Evolutionary conservation across 345 rosid species (phyloP).

Genomic region (Camelina hispida): DNA sequence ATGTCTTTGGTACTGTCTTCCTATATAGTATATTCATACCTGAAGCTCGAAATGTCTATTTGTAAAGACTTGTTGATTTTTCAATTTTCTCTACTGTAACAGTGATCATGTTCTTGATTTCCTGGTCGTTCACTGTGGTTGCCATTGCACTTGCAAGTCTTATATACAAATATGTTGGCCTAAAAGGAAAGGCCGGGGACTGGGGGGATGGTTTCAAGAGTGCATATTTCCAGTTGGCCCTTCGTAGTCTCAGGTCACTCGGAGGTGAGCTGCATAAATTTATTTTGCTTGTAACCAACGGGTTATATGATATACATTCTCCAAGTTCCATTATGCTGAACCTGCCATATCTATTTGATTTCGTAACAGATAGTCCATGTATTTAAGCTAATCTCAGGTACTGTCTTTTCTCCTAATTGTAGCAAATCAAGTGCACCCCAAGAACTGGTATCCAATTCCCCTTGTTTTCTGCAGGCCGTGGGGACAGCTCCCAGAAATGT

Average conservation of each 20-base stretch:
- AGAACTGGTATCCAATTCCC: slow-evolving; percentile 99
- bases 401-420: slow-evolving; percentile 36
- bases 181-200: slow-evolving; percentile 99
- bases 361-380: background rate
- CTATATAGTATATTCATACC: slow-evolving; percentile 12
- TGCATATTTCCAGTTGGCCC: slow-evolving; percentile 99
- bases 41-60: slow-evolving; percentile 27
- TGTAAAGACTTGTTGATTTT: slow-evolving; percentile 31
- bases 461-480: slow-evolving; percentile 98
- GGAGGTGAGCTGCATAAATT: slow-evolving; percentile 64
- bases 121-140: slow-evolving; percentile 94
- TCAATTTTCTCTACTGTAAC: slow-evolving; percentile 50
- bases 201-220: slow-evolving; percentile 99
- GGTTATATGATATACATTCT: background rate
- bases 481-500: slow-evolving; percentile 99
- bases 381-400: slow-evolving; percentile 17
- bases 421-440: slow-evolving; percentile 99
- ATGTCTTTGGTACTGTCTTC: background rate
- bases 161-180: slow-evolving; percentile 93
- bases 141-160: slow-evolving; percentile 97
- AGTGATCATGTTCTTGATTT: slow-evolving; percentile 99
- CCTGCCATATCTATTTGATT: slow-evolving; percentile 7
- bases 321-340: background rate
- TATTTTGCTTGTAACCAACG: background rate
- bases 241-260: slow-evolving; percentile 96